phyloP scores from a whole-genome alignment of 2,329 filamentous ascomycete species.

The Penicillium sp. region DNA sequence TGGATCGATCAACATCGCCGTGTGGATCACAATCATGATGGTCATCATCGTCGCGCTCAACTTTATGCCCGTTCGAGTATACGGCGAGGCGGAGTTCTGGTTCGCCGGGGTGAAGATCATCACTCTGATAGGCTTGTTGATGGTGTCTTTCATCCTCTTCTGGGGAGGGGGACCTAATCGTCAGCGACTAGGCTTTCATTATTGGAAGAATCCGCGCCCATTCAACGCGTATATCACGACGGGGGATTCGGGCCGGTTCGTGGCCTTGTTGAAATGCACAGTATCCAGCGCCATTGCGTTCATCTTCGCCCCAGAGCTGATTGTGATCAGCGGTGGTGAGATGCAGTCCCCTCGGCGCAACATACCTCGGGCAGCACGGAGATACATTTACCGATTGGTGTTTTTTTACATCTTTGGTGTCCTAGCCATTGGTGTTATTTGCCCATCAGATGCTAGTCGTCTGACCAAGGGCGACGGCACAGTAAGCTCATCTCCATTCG shows the following conservation, averaged over 20 bases:
- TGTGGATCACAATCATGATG: constrained; percentile 58
- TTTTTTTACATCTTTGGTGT: constrained; percentile 60
- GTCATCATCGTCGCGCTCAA: constrained; percentile 55
- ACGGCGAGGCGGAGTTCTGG: constrained; percentile 56
- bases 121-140: constrained; percentile 51
- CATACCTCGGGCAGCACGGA: constrained; percentile 58
- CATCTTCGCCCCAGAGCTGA: constrained; percentile 55
- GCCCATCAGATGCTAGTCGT: constrained; percentile 51
- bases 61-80: constrained; percentile 49
- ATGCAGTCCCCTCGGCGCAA: constrained; percentile 59
- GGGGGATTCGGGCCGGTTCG: constrained; percentile 51
- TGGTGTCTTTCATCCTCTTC: constrained; percentile 56
- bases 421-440: constrained; percentile 61
- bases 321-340: constrained; percentile 58
- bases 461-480: constrained; percentile 52
- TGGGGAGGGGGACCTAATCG: constrained; percentile 55
- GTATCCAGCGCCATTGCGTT: constrained; percentile 55
- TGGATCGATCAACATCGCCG: constrained; percentile 41
- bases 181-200: constrained; percentile 52
- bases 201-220: constrained; percentile 50
- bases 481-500: constrained; percentile 50
- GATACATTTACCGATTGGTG: constrained; percentile 61
- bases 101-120: constrained; percentile 53
- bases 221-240: constrained; percentile 50
- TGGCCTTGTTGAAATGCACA: constrained; percentile 52